phyloP scores from a whole-genome alignment of 2,329 filamentous ascomycete genomes.

The Fusarium cicatricum region DNA sequence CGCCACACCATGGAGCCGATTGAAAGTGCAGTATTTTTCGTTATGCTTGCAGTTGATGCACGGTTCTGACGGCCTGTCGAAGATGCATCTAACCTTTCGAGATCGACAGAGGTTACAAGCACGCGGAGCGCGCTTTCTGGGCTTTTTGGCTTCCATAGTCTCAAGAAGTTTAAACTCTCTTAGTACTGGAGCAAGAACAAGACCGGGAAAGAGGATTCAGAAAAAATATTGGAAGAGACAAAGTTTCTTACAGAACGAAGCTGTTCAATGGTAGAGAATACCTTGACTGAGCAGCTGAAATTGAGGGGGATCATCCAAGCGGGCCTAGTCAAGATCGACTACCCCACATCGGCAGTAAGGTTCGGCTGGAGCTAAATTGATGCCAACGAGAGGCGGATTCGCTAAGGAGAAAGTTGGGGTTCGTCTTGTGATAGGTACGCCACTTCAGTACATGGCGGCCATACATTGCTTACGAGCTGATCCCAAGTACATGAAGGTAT shows the following conservation, averaged over 20 bases:
- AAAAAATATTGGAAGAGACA: background rate
- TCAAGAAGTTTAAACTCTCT: background rate
- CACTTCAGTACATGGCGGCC: too few species aligned
- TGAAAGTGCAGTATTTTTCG: constrained; percentile 38
- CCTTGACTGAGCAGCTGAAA: background rate
- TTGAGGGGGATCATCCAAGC: background rate
- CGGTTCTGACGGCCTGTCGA: constrained; percentile 29
- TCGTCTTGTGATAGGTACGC: too few species aligned
- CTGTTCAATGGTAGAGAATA: background rate
- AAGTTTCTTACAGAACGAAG: background rate
- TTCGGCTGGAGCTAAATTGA: background rate
- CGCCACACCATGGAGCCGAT: constrained; percentile 29
- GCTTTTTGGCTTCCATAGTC: background rate
- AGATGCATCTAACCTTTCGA: constrained; percentile 39
- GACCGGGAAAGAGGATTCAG: background rate
- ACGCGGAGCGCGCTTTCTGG: constrained; percentile 32
- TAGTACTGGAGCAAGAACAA: background rate
- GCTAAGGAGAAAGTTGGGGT: too few species aligned
- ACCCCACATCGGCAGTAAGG: background rate
- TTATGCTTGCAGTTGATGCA: constrained; percentile 41
- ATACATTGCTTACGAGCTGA: too few species aligned
- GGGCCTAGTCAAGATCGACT: background rate
- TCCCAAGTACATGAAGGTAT: too few species aligned
- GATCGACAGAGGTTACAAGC: constrained; percentile 37
- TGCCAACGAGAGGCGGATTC: too few species aligned